Evolutionary conservation across 352 stramenopile genomes (phyloP), one percentile per base, ranked within the genome.

Genomic region (Phytophthora podocarpi): DNA sequence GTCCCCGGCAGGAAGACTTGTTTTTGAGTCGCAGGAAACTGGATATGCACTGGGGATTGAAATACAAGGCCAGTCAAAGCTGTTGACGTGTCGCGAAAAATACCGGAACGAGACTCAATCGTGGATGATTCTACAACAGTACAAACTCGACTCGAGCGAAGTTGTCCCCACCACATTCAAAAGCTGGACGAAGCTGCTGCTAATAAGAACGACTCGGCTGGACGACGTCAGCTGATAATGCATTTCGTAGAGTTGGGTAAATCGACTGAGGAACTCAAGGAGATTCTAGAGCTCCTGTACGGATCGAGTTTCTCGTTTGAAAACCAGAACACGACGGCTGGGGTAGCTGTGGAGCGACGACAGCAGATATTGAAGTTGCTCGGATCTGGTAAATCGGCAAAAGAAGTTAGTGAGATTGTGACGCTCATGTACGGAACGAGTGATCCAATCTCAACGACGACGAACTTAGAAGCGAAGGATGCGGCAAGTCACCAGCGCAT

Each of bases 151-250:
- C 13, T 32, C n/a, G n/a, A n/a, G n/a, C n/a, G n/a, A n/a, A n/a
- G n/a, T n/a, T n/a, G n/a, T n/a, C n/a, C n/a, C 18, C 3, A 20
- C 15, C 34, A 27, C 15, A 32, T 21, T 27, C 5, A 23, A 32
- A 28, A 21, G 4, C 4, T 42, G 21, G 13, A n/a, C 11, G 10
- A 54, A 40, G 24, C 49, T 28, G 49, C 37, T 37, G n/a, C 37
- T 27, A 49, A 41, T 41, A 37, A 59, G 5, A 36, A 60, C 34
- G 39, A 36, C 9, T 20, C 36, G 13, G 30, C 27, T 26, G 51
- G 51, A 6, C 51, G 51, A 30, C 23, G 39, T 13, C 39, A 43
- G 20, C 45, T 59, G 28, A 45, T 51, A n/a, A 51, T 59, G 39
- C 37, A 21, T 3, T 32, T 51, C 13, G 5, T 51, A 3, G 30